Percentiles rank a stretch among this genome's conserved stretches.
Evolutionary conservation across 257 asterid species (phyloP).

Genomic region (Cynanchum wilfordii): DNA sequence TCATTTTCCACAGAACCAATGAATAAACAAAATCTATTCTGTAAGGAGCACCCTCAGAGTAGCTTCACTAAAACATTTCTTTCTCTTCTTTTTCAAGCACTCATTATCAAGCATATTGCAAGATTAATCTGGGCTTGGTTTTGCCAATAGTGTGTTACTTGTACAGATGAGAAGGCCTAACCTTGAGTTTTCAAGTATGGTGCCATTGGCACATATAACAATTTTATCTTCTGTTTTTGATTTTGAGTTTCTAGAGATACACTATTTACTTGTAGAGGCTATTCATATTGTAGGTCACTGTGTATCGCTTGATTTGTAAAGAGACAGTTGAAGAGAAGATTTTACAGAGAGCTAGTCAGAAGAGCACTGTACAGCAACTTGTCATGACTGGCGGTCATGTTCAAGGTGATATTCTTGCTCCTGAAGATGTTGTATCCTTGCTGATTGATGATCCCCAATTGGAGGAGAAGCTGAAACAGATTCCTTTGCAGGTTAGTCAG

Average conservation of each 20-base stretch:
- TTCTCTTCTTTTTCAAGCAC: too few species aligned
- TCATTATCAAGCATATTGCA: too few species aligned
- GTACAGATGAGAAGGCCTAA: neutral
- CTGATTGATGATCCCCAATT: conserved; percentile 84
- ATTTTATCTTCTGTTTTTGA: neutral
- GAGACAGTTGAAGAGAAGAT: conserved; percentile 96
- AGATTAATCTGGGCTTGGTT: neutral
- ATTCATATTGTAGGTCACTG: conserved; percentile 59
- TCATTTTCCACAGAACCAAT: too few species aligned
- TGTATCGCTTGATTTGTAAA: conserved; percentile 84
- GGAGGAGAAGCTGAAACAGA: conserved; percentile 89
- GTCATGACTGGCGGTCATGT: conserved; percentile 99
- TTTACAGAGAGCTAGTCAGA: conserved; percentile 93
- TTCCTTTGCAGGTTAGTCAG: conserved; percentile 73
- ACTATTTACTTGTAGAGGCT: neutral
- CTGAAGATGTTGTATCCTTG: conserved; percentile 92
- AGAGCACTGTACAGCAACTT: conserved; percentile 92
- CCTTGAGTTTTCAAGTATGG: neutral
- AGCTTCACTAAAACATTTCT: too few species aligned
- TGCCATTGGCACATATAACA: neutral
- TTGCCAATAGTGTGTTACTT: too few species aligned
- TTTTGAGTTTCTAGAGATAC: conserved; percentile 2
- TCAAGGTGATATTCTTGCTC: conserved; percentile 95
- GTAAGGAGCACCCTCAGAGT: too few species aligned
- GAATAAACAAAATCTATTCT: too few species aligned